These are phyloP conservation scores for Sporisorium exsertum DNA, from an alignment of 1,284 basidiomycete species.

Conservation along the genomic window DNA sequence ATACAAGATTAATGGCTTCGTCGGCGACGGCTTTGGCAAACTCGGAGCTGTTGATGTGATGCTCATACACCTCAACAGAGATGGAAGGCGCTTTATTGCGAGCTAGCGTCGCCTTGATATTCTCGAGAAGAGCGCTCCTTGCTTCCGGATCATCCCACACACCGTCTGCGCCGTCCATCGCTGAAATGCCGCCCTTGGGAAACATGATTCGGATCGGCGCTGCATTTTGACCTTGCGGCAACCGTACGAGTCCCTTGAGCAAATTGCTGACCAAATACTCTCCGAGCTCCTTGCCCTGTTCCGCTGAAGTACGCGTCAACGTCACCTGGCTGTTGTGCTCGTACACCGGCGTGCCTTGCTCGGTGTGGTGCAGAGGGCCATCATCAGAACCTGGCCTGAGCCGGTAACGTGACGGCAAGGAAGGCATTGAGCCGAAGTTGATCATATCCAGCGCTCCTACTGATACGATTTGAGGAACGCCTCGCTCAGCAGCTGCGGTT, in stretches of 20 bases:
- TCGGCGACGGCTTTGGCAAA: constrained; percentile 29
- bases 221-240: neutral
- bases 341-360: constrained; percentile 27
- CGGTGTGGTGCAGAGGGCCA: constrained; percentile 27
- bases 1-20: constrained; percentile 4
- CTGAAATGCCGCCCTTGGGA: constrained; percentile 24
- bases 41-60: constrained; percentile 40
- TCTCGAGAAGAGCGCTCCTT: constrained; percentile 14
- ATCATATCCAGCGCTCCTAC: constrained; percentile 50
- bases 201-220: constrained; percentile 21
- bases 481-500: constrained; percentile 27
- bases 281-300: constrained; percentile 29
- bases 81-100: neutral
- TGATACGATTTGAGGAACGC: constrained; percentile 35
- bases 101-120: constrained; percentile 5
- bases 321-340: constrained; percentile 45
- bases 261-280: constrained; percentile 15
- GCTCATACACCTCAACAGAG: constrained; percentile 6
- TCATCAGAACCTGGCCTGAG: constrained; percentile 1
- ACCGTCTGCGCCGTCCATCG: constrained; percentile 30
- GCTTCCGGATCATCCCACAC: constrained; percentile 27
- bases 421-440: constrained; percentile 39
- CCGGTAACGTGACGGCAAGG: constrained; percentile 20
- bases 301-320: constrained; percentile 24
- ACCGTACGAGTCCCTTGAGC: constrained; percentile 4